Conservation (phyloP, 2,329 filamentous ascomycete genomes). For the Elsinoe necatrix region DNA sequence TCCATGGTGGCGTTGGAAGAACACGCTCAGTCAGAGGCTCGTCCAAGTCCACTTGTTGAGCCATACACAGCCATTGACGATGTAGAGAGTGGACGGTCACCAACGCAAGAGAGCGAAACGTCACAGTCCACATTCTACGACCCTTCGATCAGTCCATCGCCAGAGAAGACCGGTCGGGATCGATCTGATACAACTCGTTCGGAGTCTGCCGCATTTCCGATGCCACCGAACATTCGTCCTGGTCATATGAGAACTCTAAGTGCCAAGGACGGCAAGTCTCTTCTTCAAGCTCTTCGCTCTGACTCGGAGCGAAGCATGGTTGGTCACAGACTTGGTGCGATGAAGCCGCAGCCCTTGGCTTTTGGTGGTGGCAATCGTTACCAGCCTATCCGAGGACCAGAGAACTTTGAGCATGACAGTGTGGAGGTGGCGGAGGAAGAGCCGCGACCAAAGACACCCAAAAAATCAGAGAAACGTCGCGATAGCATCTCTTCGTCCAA, state of each 20-base stretch:
- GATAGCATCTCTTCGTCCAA: conserved; percentile 23
- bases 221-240: conserved; percentile 12
- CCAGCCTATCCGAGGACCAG: neutral
- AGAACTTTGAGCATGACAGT: neutral
- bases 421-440: neutral
- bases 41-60: neutral
- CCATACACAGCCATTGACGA: neutral
- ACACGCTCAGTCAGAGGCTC: conserved; percentile 26
- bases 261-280: conserved; percentile 5
- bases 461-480: conserved; percentile 7
- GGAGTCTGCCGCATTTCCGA: conserved; percentile 7
- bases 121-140: conserved; percentile 12
- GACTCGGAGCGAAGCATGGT: conserved; percentile 16
- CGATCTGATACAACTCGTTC: conserved; percentile 12
- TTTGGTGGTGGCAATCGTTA: neutral
- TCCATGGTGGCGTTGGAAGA: conserved; percentile 29
- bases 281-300: conserved; percentile 15
- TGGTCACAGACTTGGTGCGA: conserved; percentile 7
- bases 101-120: neutral
- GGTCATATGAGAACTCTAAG: conserved; percentile 2
- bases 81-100: neutral
- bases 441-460: conserved; percentile 10
- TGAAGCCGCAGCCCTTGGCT: conserved; percentile 4
- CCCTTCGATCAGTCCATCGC: conserved; percentile 6
- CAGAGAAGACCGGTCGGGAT: neutral